These are phyloP conservation scores for Stentor coeruleus DNA, from an alignment of 73 alveolate genomes.

Conservation along the genomic window DNA sequence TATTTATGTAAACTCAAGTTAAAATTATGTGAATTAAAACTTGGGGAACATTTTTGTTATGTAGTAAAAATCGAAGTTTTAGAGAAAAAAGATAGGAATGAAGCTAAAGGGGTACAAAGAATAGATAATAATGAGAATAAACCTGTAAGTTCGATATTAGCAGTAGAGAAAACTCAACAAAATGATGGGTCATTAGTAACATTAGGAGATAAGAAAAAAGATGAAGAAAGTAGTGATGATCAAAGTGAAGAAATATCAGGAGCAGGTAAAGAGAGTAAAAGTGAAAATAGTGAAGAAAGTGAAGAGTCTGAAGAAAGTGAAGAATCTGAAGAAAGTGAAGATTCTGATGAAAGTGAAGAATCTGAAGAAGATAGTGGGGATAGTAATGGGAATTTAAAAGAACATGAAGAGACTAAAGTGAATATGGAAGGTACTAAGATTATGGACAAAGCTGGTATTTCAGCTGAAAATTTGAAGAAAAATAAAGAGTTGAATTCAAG, in stretches of 20 bases:
- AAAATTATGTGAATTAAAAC: not conserved
- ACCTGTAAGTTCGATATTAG: not conserved
- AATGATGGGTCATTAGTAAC: not conserved
- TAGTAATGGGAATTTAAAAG: too few species aligned
- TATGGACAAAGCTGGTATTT: too few species aligned
- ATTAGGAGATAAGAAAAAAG: not conserved
- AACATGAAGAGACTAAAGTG: not conserved
- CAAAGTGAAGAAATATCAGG: conserved; percentile 5
- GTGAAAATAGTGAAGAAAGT: not conserved
- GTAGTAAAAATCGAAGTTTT: not conserved
- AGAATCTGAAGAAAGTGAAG: conserved; percentile 4
- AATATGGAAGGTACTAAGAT: not conserved
- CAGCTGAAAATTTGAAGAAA: not conserved
- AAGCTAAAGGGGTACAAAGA: not conserved
- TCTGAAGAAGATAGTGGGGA: too few species aligned
- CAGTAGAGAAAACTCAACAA: not conserved
- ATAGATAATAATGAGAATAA: not conserved
- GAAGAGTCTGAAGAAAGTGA: not conserved
- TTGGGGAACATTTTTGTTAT: not conserved
- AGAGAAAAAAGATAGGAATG: not conserved
- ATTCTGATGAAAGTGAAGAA: not conserved
- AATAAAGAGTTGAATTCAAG: not conserved
- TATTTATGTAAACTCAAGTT: not conserved
- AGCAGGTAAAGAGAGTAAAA: not conserved
- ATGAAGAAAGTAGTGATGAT: not conserved